Conservation (phyloP, 2,329 filamentous ascomycete genomes). For the Calonectria pteridis region DNA sequence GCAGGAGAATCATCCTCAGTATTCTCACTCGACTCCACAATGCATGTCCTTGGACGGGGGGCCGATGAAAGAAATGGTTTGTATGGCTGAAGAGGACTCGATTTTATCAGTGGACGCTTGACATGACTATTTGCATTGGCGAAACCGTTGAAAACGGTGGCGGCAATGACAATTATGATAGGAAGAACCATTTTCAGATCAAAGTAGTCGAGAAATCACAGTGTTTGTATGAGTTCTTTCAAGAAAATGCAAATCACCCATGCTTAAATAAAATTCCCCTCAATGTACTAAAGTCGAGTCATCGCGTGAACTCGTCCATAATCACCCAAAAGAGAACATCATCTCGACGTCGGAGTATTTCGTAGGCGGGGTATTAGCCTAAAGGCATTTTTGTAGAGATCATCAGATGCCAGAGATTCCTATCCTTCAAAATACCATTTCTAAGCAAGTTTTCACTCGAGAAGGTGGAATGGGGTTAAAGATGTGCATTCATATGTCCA, state of each 20-base stretch:
- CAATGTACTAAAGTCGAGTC: background rate
- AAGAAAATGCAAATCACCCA: background rate
- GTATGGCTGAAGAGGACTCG: background rate
- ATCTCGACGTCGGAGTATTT: background rate
- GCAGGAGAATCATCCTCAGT: conserved; percentile 19
- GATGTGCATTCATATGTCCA: background rate
- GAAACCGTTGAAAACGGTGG: background rate
- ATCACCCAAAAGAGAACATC: background rate
- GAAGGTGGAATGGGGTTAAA: background rate
- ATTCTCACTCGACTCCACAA: conserved; percentile 37
- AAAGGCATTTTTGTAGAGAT: background rate
- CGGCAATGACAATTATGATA: background rate
- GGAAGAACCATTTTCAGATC: background rate
- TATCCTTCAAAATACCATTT: background rate
- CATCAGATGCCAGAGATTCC: background rate
- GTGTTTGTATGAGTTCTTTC: background rate
- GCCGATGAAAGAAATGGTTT: background rate
- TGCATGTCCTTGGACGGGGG: conserved; percentile 28
- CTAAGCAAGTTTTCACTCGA: background rate
- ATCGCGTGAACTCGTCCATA: background rate
- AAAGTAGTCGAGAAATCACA: background rate
- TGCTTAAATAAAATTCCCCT: background rate
- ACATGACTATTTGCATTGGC: background rate
- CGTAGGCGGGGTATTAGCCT: conserved; percentile 4
- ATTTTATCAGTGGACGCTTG: background rate